Percentiles rank a stretch among this genome's conserved stretches.
phyloP scores from a whole-genome alignment of 305 asterid genomes.

The Fraxinus xanthoxyloides region DNA sequence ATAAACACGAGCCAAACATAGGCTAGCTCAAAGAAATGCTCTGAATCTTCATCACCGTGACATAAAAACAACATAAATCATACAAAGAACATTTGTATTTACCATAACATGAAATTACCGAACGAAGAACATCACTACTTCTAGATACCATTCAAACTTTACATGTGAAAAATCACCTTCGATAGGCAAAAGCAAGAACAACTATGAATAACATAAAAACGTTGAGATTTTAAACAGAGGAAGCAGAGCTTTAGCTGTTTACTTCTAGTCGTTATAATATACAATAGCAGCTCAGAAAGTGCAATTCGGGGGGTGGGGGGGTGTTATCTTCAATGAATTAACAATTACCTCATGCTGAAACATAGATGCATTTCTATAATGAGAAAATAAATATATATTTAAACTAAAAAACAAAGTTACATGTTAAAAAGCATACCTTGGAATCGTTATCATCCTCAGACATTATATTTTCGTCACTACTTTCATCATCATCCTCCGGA shows the following conservation, averaged over 20 bases:
- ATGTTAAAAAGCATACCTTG: conserved; percentile 36
- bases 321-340: neutral
- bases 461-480: conserved; percentile 41
- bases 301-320: neutral
- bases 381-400: conserved; percentile 2
- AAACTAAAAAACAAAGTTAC: neutral
- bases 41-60: neutral
- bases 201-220: neutral
- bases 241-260: neutral
- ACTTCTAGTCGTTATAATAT: neutral
- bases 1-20: neutral
- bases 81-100: neutral
- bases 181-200: neutral
- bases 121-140: neutral
- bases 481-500: conserved; percentile 37
- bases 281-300: neutral
- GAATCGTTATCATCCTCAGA: conserved; percentile 46
- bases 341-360: neutral
- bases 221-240: neutral
- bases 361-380: neutral
- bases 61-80: neutral
- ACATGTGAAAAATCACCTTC: neutral
- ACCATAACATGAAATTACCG: neutral
- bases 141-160: neutral
- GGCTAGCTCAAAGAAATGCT: neutral